Evolutionary conservation across 352 stramenopile genomes (phyloP).

Genomic region (Globisporangium parvum): DNA sequence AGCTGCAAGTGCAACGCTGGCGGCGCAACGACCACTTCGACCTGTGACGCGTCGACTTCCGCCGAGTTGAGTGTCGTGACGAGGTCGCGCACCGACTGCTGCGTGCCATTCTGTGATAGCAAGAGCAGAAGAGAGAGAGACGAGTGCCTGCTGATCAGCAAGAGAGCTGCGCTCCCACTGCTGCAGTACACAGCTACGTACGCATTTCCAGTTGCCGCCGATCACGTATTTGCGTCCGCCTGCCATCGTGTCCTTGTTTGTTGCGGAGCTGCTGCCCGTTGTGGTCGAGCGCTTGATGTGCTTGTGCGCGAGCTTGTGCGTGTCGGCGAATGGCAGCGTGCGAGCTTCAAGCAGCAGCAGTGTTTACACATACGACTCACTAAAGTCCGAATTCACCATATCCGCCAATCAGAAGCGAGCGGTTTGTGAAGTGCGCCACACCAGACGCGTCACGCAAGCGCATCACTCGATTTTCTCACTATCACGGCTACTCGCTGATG

Average conservation of each 20-base stretch:
- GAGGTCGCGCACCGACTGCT: constrained; percentile 83
- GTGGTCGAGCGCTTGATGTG: neutral
- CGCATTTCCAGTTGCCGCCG: constrained; percentile 93
- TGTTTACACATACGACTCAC: neutral
- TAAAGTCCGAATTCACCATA: neutral
- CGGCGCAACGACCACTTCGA: constrained; percentile 79
- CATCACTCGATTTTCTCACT: neutral
- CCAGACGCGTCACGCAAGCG: neutral
- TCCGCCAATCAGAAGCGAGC: neutral
- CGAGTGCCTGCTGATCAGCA: neutral
- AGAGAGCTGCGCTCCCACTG: no score
- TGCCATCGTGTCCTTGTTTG: constrained; percentile 5
- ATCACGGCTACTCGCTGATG: constrained; percentile 19
- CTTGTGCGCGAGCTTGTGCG: neutral
- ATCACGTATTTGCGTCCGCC: constrained; percentile 81
- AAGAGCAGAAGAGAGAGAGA: neutral
- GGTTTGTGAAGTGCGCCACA: neutral
- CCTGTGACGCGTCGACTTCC: constrained; percentile 45
- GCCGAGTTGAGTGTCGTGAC: constrained; percentile 81
- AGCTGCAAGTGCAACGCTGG: constrained; percentile 62
- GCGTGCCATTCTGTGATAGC: constrained; percentile 38
- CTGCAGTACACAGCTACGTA: constrained; percentile 47
- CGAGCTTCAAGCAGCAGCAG: neutral
- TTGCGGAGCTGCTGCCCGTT: neutral
- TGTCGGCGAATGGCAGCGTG: neutral